Conservation (phyloP, 129 eudicot species). For the Tagetes erecta region DNA sequence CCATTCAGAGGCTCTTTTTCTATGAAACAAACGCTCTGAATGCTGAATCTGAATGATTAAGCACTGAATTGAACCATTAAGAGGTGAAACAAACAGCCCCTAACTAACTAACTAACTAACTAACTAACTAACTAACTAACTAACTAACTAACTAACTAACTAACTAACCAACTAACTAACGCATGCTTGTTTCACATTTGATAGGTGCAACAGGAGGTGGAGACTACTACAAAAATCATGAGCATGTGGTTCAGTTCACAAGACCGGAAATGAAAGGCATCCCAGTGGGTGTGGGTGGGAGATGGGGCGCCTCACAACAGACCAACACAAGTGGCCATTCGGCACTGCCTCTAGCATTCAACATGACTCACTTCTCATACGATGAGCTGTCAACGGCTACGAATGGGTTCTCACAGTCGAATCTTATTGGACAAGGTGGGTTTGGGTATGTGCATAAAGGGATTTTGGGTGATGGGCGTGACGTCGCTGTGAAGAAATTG, state of each 20-base stretch:
- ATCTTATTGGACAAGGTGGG: conserved; percentile 67
- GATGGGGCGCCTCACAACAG: conserved; percentile 32
- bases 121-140: no score
- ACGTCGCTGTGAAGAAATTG: conserved; percentile 64
- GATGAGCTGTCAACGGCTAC: conserved; percentile 57
- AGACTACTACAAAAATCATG: conserved; percentile 32
- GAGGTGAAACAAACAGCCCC: no score
- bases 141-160: no score
- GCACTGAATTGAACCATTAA: no score
- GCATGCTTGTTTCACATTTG: not conserved
- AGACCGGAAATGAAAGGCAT: conserved; percentile 30
- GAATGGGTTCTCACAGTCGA: conserved; percentile 45
- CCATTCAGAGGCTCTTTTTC: no score
- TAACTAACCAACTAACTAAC: not conserved
- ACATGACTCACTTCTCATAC: conserved; percentile 49
- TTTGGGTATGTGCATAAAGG: conserved; percentile 67
- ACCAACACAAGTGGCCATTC: conserved; percentile 22
- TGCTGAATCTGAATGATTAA: no score
- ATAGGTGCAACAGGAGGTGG: conserved; percentile 28
- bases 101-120: no score
- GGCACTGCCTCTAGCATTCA: conserved; percentile 39
- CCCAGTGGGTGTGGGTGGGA: conserved; percentile 39
- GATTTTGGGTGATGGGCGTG: conserved; percentile 49
- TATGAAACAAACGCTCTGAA: no score
- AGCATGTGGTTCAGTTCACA: conserved; percentile 40